Base-by-base conservation (phyloP, 805 yeast genomes). In the Kuraishia ogatae region DNA sequence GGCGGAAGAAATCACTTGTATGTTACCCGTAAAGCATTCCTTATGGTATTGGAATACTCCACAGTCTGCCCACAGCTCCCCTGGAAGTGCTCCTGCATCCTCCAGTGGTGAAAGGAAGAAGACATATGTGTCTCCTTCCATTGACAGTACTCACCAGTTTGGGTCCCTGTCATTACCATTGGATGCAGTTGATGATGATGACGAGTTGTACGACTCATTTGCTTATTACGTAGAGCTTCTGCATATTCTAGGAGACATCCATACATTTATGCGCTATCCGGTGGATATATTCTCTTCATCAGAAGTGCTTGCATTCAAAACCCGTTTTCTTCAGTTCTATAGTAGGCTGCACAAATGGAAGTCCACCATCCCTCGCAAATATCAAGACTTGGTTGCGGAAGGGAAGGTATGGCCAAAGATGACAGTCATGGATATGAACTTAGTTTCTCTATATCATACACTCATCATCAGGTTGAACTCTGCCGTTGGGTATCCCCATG, bases 401-500 rank as follows among this genome's bases (percentile, higher is more conserved):
- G 54, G 51, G 47, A 50, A n/a, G n/a, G 49, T 52, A 15, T 57
- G 59, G 58, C 53, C 50, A 8, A 51, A 50, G 28, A 54, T 52
- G 53, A 39, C 55, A 19, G 49, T 21, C 22, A 57, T 55, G 58
- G 59, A 57, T 39, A 50, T 53, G 17, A 57, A 55, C 35, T 49
- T 55, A 2, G 47, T 56, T 54, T 48, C 62, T 54, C 15, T 58
- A 2, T 64, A 63, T 53, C 60, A 63, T 50, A 58, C 61, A 8
- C 56, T 63, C 7, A 50, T 62, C 51, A 62, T 64, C 43, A 63
- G 63, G 47, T 54, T 64, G 54, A 64, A 64, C 53, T 58, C 62
- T 5, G 62, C 67, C 3, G 58, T 59, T 50, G 66, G 65, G 8
- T 64, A 61, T 51, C 63, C 65, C 11, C 64, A 64, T 55, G 57